Conservation (phyloP, 495 filamentous ascomycete genomes). For the Letharia columbiana region DNA sequence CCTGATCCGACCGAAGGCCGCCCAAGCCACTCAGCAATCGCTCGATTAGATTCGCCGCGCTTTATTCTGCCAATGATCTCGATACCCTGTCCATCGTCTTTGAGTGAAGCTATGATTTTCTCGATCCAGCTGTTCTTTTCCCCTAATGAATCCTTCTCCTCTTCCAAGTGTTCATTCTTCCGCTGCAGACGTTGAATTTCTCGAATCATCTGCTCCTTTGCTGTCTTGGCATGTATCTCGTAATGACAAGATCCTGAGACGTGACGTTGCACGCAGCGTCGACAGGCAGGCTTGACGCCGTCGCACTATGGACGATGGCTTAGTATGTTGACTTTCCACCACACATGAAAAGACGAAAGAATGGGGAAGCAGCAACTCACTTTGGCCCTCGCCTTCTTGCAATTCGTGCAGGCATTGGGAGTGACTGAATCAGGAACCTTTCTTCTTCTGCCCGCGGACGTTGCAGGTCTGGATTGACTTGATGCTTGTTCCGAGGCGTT, state of each 20-base stretch:
- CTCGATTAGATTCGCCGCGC: constrained; percentile 28
- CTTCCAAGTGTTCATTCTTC: constrained; percentile 15
- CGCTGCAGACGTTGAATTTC: constrained; percentile 23
- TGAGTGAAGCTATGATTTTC: constrained; percentile 30
- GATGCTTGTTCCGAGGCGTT: background rate
- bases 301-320: constrained; percentile 19
- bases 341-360: background rate
- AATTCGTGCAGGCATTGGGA: constrained; percentile 29
- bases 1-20: constrained; percentile 2
- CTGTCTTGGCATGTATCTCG: constrained; percentile 23
- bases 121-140: constrained; percentile 29
- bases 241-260: constrained; percentile 17
- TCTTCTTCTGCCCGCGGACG: constrained; percentile 16
- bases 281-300: constrained; percentile 21
- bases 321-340: background rate
- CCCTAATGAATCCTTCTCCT: constrained; percentile 17
- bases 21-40: constrained; percentile 31
- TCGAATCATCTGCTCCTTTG: constrained; percentile 21
- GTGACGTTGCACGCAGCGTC: constrained; percentile 19
- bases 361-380: constrained; percentile 6
- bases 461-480: constrained; percentile 8
- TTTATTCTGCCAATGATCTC: constrained; percentile 30
- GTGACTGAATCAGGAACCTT: constrained; percentile 27
- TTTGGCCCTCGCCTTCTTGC: constrained; percentile 30
- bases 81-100: constrained; percentile 27